Evolutionary conservation across 2,329 filamentous ascomycete species (phyloP), one percentile per base, ranked within the genome.

Genomic region (Arthrobotrys musiformis): DNA sequence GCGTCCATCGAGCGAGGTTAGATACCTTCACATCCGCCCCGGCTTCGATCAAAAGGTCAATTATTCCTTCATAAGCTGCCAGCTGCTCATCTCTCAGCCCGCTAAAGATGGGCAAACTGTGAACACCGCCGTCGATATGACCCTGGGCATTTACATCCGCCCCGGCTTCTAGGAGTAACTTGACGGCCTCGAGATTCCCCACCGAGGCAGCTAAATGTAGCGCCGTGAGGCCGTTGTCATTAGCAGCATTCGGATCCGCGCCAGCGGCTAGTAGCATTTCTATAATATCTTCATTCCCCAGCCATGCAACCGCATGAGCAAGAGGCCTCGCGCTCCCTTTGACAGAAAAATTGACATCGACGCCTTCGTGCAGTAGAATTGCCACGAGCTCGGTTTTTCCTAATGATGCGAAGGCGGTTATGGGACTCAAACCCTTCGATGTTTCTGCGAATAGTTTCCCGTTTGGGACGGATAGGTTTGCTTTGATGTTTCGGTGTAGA

Each of bases 211-310:
- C 79, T 17, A 77, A 64, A 50, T 80, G 70, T 3, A 80, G 54
- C 13, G 79, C 70, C 0, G 79, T 78, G n/a, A 74, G 52, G 15
- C 72, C 79, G n/a, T 26, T 80, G 13, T 81, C 81, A 70, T 83
- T 83, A 48, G 81, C 81, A 37, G 82, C 81, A 67, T 85, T 84
- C n/a, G 84, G 81, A 66, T 84, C 81, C 2, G 84, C 84, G 13
- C 82, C 82, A 5, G 81, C 79, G 11, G 83, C 79, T 3, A 85
- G 44, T 13, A 85, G 80, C 54, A 83, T 79, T 6, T 82, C 79
- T 62, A 84, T 80, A 5, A 83, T 81, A 17, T 83, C 77, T 8
- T 70, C 58, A 54, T 79, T 70, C 1, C 79, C 81, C 3, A 68
- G 66, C 66, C 67, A 76, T 6, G 79, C 70, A 19, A 78, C 78